Base-by-base conservation (phyloP, 805 yeast species). In the Wickerhamiella dianesei region DNA sequence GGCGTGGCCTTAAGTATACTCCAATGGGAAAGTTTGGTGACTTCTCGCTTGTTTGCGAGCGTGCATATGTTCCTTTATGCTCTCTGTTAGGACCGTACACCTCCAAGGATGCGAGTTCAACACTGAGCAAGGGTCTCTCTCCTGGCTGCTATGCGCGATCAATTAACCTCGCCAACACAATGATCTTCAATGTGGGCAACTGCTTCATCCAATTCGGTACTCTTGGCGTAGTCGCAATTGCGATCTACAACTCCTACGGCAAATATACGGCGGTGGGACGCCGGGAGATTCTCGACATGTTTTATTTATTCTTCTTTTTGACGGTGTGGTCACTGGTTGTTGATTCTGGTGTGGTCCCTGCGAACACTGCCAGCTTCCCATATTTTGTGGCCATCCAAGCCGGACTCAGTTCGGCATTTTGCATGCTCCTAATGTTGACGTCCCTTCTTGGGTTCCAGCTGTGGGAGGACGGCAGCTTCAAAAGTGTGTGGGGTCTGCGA, bases 261-360 rank as follows among this genome's bases (percentile, higher is more conserved):
- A 86, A 89, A 68, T 88, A 84, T 61, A 92, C 98, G 0, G 96
- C 97, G 12, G 88, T 92, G 49, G 97, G 96, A 3, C 72, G 97
- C 50, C 71, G 77, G 12, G 98, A 92, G 60, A 82, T 87, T 79
- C 64, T 85, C 46, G 76, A 74, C 54, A 80, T 83, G 59, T 80
- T 79, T 63, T 77, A 80, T 63, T 57, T 76, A 39, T 71, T 73
- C 51, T 67, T 80, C 29, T 68, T 75, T 1, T 70, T 82, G 52
- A 72, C 77, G 4, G 71, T 82, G 14, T 66, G 80, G 50, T 73
- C 88, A 2, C 68, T 89, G 43, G 73, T 89, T 19, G 94, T 86
- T 3, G 95, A 89, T 59, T 79, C 94, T 53, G 97, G 97, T 17
- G 96, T 89, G 1, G 73, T 83, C 12, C 95, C 97, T 1, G 92